Evolutionary conservation across 1,284 basidiomycete species (phyloP).

Genomic region (Boletus calvinii): DNA sequence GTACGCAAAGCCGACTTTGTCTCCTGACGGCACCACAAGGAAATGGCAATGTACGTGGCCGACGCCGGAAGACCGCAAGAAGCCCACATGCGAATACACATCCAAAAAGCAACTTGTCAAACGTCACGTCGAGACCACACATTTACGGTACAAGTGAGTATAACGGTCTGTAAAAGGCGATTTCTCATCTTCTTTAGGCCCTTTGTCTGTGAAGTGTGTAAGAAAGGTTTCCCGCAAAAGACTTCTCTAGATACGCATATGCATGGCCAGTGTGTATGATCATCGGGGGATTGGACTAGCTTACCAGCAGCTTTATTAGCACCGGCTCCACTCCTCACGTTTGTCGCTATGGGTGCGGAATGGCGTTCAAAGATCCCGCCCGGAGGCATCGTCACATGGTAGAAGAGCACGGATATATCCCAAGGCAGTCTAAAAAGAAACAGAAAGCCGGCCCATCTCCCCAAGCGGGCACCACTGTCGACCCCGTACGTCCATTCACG

Average conservation of each 20-base stretch:
- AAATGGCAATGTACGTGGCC: slow-evolving; percentile 39
- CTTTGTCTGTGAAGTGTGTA: slow-evolving; percentile 54
- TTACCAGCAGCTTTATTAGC: slow-evolving; percentile 33
- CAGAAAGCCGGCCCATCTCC: slow-evolving; percentile 32
- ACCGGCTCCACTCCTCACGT: slow-evolving; percentile 55
- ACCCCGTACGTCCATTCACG: slow-evolving; percentile 38
- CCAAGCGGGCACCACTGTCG: slow-evolving; percentile 25
- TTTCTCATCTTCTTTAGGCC: slow-evolving; percentile 39
- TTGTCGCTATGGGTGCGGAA: slow-evolving; percentile 52
- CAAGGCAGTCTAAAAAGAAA: slow-evolving; percentile 47
- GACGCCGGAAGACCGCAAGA: slow-evolving; percentile 35
- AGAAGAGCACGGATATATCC: slow-evolving; percentile 50
- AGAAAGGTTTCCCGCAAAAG: slow-evolving; percentile 58
- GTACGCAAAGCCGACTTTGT: slow-evolving; percentile 36
- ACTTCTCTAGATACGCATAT: slow-evolving; percentile 60
- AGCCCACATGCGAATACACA: slow-evolving; percentile 47
- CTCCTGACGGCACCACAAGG: slow-evolving; percentile 35
- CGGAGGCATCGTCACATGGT: slow-evolving; percentile 60
- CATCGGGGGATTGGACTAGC: slow-evolving; percentile 6
- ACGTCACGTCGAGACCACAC: slow-evolving; percentile 63
- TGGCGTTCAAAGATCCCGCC: slow-evolving; percentile 61
- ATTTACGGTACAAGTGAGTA: slow-evolving; percentile 58
- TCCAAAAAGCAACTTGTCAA: slow-evolving; percentile 67
- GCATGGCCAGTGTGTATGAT: slow-evolving; percentile 54
- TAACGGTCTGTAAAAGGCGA: slow-evolving; percentile 8